These are phyloP conservation scores for Eimeria acervulina DNA, from an alignment of 169 alveolate genomes.

Conservation along the genomic window DNA sequence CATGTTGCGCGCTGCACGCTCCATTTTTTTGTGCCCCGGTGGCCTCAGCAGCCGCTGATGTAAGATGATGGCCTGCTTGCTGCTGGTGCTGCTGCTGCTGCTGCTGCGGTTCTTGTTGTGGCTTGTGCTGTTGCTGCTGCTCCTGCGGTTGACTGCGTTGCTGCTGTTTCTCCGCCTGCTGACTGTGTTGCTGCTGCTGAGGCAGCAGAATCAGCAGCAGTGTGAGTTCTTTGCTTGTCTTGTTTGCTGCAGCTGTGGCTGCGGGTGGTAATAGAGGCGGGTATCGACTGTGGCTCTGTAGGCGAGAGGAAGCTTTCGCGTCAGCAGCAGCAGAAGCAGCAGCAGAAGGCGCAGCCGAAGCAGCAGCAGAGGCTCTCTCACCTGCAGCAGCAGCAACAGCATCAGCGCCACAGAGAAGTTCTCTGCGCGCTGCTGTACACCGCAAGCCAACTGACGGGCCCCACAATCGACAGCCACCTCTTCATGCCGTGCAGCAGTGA, in stretches of 20 bases:
- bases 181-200: background rate
- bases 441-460: background rate
- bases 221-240: background rate
- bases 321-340: conserved; percentile 22
- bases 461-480: background rate
- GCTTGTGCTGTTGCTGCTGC: background rate
- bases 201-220: conserved; percentile 46
- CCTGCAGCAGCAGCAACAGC: conserved; percentile 57
- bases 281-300: background rate
- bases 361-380: conserved; percentile 55
- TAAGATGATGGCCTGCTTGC: background rate
- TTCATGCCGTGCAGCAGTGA: conserved; percentile 6
- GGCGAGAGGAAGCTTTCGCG: conserved; percentile 4
- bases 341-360: conserved; percentile 28
- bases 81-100: background rate
- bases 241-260: conserved; percentile 72
- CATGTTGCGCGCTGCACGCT: conserved; percentile 8
- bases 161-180: background rate
- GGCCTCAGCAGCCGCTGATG: conserved; percentile 35
- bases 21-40: background rate
- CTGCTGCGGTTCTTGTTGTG: background rate
- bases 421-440: conserved; percentile 25
- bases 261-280: background rate
- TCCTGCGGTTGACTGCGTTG: background rate
- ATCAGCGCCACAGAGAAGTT: conserved; percentile 47